Percentiles rank a stretch among this genome's conserved stretches.
Conservation (phyloP, 177 flowering plant species). For the Telopea speciosissima region DNA sequence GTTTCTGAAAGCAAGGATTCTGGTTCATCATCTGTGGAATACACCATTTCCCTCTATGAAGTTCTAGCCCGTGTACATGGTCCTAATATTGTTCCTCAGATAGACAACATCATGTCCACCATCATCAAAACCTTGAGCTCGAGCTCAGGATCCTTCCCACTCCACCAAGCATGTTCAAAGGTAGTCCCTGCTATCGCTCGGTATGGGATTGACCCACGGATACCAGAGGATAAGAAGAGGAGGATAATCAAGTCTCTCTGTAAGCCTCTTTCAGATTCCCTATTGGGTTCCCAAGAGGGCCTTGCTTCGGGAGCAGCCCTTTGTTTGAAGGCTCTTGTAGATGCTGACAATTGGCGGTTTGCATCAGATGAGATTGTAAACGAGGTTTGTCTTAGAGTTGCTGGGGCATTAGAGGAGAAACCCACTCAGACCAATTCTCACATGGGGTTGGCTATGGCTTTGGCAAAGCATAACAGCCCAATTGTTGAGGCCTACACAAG, state of each 20-base stretch:
- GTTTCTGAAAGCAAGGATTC: constrained; percentile 76
- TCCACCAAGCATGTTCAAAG: constrained; percentile 92
- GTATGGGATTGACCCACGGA: constrained; percentile 75
- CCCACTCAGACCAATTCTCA: constrained; percentile 66
- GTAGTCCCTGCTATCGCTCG: constrained; percentile 92
- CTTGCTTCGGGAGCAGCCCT: constrained; percentile 85
- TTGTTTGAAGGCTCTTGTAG: constrained; percentile 85
- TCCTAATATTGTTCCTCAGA: constrained; percentile 73
- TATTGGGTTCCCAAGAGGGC: constrained; percentile 64
- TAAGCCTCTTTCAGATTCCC: constrained; percentile 75
- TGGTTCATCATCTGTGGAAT: constrained; percentile 56
- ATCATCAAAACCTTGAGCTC: constrained; percentile 65
- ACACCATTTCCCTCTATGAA: constrained; percentile 86
- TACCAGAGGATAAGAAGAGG: constrained; percentile 62
- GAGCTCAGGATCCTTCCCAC: constrained; percentile 87
- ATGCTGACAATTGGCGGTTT: constrained; percentile 86
- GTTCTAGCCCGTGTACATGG: constrained; percentile 92
- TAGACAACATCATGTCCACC: constrained; percentile 71
- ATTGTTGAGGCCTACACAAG: constrained; percentile 84
- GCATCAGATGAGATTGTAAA: constrained; percentile 82
- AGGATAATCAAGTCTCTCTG: constrained; percentile 68
- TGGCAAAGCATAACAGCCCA: constrained; percentile 64
- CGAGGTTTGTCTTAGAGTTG: constrained; percentile 73
- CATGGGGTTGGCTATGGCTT: constrained; percentile 76
- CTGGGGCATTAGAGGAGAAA: constrained; percentile 74